phyloP scores from a whole-genome alignment of 177 flowering plant genomes.

The Vitis hybrid region DNA sequence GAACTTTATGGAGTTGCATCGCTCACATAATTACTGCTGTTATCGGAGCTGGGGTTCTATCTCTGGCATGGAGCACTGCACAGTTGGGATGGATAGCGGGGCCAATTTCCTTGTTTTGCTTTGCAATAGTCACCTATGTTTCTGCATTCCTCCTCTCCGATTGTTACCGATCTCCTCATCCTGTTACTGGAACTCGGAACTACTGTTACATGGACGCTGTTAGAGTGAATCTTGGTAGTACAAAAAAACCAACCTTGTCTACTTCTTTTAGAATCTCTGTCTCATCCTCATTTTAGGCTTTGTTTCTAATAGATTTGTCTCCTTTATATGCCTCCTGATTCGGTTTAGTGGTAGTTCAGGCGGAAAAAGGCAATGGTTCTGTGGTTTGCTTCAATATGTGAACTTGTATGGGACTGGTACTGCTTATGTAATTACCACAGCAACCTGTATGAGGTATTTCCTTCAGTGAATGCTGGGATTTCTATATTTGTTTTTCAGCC shows the following conservation, averaged over 20 bases:
- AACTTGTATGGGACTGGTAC: slow-evolving; percentile 52
- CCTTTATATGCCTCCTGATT: slow-evolving; percentile 13
- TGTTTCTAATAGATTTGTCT: neutral
- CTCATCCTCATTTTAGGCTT: neutral
- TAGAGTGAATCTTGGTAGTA: slow-evolving; percentile 39
- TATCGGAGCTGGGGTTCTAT: slow-evolving; percentile 72
- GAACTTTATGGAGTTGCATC: slow-evolving; percentile 48
- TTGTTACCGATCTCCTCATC: slow-evolving; percentile 57
- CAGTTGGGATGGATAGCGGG: slow-evolving; percentile 88
- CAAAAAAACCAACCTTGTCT: neutral
- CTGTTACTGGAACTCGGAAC: slow-evolving; percentile 50
- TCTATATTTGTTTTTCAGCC: neutral
- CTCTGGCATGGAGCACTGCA: slow-evolving; percentile 73
- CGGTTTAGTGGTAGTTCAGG: slow-evolving; percentile 41
- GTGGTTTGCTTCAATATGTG: slow-evolving; percentile 55
- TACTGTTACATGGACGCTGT: slow-evolving; percentile 56
- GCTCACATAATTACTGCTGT: slow-evolving; percentile 78
- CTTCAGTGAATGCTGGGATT: neutral
- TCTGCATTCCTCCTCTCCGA: slow-evolving; percentile 52
- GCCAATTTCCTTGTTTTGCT: slow-evolving; percentile 47
- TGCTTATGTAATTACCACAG: slow-evolving; percentile 67
- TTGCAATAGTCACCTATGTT: slow-evolving; percentile 51
- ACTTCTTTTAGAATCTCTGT: neutral
- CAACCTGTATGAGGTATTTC: slow-evolving; percentile 61
- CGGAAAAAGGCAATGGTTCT: slow-evolving; percentile 37